A percentile compares a stretch with the other conserved stretches of the same genome.
phyloP scores from a whole-genome alignment of 148 eudicot species.

The Fagopyrum tataricum region DNA sequence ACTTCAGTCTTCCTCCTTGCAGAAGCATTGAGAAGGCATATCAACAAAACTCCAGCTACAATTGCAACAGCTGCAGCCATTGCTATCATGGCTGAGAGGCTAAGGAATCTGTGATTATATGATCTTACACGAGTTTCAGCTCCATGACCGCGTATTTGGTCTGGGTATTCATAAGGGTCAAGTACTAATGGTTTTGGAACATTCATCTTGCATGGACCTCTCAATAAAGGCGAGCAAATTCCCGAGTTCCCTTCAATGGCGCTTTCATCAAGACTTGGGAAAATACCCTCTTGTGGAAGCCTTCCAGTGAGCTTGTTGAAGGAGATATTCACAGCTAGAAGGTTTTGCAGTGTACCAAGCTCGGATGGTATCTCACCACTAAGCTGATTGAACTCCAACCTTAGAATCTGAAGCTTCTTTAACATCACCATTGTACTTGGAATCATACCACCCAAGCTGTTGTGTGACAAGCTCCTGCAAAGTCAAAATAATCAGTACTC shows the following conservation, averaged over 20 bases:
- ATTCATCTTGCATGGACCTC: conserved; percentile 76
- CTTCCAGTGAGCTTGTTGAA: conserved; percentile 76
- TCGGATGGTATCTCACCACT: conserved; percentile 87
- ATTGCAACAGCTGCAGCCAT: conserved; percentile 73
- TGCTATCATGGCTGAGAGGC: conserved; percentile 70
- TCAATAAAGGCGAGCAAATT: conserved; percentile 77
- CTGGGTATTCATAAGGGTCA: conserved; percentile 52
- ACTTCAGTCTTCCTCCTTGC: conserved; percentile 46
- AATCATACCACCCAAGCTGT: conserved; percentile 58
- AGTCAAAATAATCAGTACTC: not conserved
- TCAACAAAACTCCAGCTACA: conserved; percentile 52
- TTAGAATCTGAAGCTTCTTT: conserved; percentile 68
- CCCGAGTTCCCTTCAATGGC: conserved; percentile 76
- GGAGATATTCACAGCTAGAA: conserved; percentile 76
- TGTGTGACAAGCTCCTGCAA: conserved; percentile 85
- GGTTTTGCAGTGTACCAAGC: conserved; percentile 54
- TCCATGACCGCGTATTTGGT: conserved; percentile 34
- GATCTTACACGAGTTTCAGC: conserved; percentile 3
- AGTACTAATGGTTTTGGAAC: conserved; percentile 92
- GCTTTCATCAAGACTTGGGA: conserved; percentile 60
- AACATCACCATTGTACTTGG: conserved; percentile 66
- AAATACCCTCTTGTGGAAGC: conserved; percentile 66
- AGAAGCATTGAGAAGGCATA: conserved; percentile 62
- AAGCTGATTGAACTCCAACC: conserved; percentile 67
- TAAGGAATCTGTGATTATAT: conserved; percentile 55